Conservation (phyloP, 1,284 basidiomycete species). For the Microbotryum lychnidis-dioicae region DNA sequence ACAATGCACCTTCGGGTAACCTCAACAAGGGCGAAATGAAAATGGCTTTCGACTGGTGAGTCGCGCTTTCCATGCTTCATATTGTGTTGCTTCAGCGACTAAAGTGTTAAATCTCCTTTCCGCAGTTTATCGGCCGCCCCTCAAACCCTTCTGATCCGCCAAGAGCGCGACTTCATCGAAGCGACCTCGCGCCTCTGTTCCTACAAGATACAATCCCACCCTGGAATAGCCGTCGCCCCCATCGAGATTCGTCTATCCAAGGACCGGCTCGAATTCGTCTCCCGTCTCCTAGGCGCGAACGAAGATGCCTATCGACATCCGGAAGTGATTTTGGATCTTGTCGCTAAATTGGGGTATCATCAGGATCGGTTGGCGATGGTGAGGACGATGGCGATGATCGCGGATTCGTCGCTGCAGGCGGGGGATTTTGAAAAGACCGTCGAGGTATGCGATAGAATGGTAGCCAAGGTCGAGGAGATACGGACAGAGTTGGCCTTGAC, state of each 20-base stretch:
- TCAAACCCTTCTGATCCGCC: slow-evolving; percentile 53
- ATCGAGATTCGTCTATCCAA: slow-evolving; percentile 82
- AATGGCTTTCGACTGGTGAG: slow-evolving; percentile 84
- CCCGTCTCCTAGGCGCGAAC: slow-evolving; percentile 69
- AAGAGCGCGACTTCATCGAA: slow-evolving; percentile 85
- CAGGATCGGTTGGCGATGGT: slow-evolving; percentile 62
- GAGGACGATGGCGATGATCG: slow-evolving; percentile 76
- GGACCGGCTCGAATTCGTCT: slow-evolving; percentile 68
- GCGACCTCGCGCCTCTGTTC: slow-evolving; percentile 79
- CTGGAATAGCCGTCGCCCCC: slow-evolving; percentile 69
- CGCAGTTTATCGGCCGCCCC: slow-evolving; percentile 64
- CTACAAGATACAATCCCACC: slow-evolving; percentile 63
- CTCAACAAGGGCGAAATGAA: slow-evolving; percentile 90
- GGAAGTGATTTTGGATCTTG: slow-evolving; percentile 78
- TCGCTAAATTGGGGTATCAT: slow-evolving; percentile 72
- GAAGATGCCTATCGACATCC: slow-evolving; percentile 78
- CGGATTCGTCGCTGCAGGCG: slow-evolving; percentile 66
- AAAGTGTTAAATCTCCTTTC: background rate
- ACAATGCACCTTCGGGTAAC: slow-evolving; percentile 83
- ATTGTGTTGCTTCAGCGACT: background rate
- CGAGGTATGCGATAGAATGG: slow-evolving; percentile 63
- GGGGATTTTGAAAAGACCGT: slow-evolving; percentile 68
- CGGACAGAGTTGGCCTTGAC: slow-evolving; percentile 33
- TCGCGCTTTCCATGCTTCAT: slow-evolving; percentile 4
- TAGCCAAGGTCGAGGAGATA: slow-evolving; percentile 53